A percentile compares a stretch with the other conserved stretches of the same genome.
Conservation (phyloP, 2,329 filamentous ascomycete species). For the Massarina eburnea region DNA sequence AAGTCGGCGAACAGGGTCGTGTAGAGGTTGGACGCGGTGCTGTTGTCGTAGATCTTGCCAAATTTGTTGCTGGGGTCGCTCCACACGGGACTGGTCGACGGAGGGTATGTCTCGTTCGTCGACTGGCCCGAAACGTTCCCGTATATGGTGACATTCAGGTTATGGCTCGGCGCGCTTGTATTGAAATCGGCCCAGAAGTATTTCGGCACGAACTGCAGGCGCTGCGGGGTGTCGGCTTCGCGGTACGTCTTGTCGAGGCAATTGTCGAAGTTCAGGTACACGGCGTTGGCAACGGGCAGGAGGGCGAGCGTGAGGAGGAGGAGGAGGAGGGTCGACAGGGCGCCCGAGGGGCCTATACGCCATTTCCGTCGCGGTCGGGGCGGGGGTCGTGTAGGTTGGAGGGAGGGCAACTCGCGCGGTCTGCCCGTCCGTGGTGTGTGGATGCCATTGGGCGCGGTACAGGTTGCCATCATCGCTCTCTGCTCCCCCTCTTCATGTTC, state of each 20-base stretch:
- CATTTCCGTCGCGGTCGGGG: conserved; percentile 33
- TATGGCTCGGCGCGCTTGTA: conserved; percentile 59
- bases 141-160: conserved; percentile 77
- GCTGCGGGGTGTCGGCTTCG: conserved; percentile 57
- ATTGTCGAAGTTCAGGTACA: conserved; percentile 77
- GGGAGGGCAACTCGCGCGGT: conserved; percentile 25
- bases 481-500: conserved; percentile 33
- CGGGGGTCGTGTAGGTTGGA: conserved; percentile 32
- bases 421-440: conserved; percentile 11
- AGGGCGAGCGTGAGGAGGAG: conserved; percentile 25
- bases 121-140: conserved; percentile 85
- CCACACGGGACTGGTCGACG: conserved; percentile 61
- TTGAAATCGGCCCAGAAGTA: conserved; percentile 76
- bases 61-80: conserved; percentile 59
- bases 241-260: conserved; percentile 67
- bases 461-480: conserved; percentile 27
- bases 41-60: conserved; percentile 76
- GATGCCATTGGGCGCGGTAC: conserved; percentile 23
- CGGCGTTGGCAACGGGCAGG: conserved; percentile 43
- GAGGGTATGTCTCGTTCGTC: conserved; percentile 59
- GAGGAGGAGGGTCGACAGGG: conserved; percentile 22
- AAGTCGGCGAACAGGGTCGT: conserved; percentile 74
- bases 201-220: conserved; percentile 78
- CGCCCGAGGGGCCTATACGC: conserved; percentile 5
- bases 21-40: conserved; percentile 59